Evolutionary conservation across 371 early-diverging fungal genomes (phyloP).

Genomic region (Saksenaea oblongispora): DNA sequence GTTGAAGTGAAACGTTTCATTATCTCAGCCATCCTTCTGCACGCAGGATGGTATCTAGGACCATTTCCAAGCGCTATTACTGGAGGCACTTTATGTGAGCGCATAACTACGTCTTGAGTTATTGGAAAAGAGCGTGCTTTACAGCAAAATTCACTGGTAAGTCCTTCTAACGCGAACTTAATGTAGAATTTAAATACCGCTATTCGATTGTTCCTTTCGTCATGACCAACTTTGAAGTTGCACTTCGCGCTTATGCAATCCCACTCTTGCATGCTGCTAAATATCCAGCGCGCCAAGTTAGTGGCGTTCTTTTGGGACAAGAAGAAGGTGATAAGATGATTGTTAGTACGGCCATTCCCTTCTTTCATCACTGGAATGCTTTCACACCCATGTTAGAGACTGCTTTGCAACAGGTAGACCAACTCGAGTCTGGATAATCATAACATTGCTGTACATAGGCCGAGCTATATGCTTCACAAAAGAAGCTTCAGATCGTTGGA

Average conservation of each 20-base stretch:
- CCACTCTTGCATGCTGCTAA: slow-evolving; percentile 82
- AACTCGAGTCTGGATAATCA: background rate
- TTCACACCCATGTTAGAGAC: slow-evolving; percentile 80
- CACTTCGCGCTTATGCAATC: slow-evolving; percentile 68
- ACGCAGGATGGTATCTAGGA: too few relatives aligned
- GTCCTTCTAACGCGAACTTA: too few relatives aligned
- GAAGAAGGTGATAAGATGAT: slow-evolving; percentile 18
- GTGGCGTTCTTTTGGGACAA: slow-evolving; percentile 65
- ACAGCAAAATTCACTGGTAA: too few relatives aligned
- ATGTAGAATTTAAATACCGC: too few relatives aligned
- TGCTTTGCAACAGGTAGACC: slow-evolving; percentile 71
- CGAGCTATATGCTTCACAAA: slow-evolving; percentile 49
- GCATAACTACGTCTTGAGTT: too few relatives aligned
- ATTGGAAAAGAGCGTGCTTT: too few relatives aligned
- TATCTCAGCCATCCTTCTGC: too few relatives aligned
- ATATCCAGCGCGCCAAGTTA: slow-evolving; percentile 69
- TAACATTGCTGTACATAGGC: slow-evolving; percentile 30
- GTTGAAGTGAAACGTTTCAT: too few relatives aligned
- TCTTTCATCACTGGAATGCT: slow-evolving; percentile 78
- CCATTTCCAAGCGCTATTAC: too few relatives aligned
- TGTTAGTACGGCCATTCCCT: slow-evolving; percentile 69
- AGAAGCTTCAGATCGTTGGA: slow-evolving; percentile 56
- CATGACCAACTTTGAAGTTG: slow-evolving; percentile 16
- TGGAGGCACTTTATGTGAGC: too few relatives aligned
- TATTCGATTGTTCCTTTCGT: background rate